phyloP scores from a whole-genome alignment of 768 basidiomycete species.

The Pisolithus tinctorius region DNA sequence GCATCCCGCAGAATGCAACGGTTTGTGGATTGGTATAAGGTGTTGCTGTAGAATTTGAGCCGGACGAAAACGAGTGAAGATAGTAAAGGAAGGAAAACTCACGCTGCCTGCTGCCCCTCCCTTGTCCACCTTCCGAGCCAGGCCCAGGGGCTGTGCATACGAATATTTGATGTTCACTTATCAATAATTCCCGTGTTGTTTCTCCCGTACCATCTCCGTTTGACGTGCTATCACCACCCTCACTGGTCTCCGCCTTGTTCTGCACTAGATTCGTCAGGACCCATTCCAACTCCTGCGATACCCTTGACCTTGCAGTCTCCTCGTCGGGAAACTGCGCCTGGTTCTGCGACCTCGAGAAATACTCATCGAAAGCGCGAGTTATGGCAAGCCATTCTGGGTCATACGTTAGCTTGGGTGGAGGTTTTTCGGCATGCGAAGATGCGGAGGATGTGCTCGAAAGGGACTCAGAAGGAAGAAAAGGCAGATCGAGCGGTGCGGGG shows the following conservation, averaged over 20 bases:
- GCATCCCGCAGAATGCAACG: constrained; percentile 57
- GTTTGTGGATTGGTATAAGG: neutral
- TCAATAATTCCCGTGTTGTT: constrained; percentile 10
- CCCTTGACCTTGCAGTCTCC: constrained; percentile 42
- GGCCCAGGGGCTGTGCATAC: constrained; percentile 57
- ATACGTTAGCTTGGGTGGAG: constrained; percentile 46
- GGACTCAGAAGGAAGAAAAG: neutral
- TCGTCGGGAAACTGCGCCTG: constrained; percentile 57
- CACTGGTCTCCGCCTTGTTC: neutral
- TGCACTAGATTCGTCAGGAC: constrained; percentile 49
- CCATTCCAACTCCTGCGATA: constrained; percentile 61
- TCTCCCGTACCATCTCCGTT: neutral
- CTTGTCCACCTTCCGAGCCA: constrained; percentile 28
- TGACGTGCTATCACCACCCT: neutral
- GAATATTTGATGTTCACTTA: constrained; percentile 63
- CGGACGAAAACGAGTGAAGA: neutral
- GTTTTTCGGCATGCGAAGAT: constrained; percentile 3
- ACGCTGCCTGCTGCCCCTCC: constrained; percentile 33
- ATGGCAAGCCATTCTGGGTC: constrained; percentile 96
- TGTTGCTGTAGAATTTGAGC: constrained; percentile 27
- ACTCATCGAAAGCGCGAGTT: constrained; percentile 77
- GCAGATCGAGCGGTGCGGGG: constrained; percentile 16
- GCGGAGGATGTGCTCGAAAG: too few species aligned
- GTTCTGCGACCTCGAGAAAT: constrained; percentile 47
- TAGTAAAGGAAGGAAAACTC: constrained; percentile 13